These are phyloP conservation scores for button mushroom (Agaricus bisporus) DNA, from an alignment of 768 basidiomycete species.

Conservation along the genomic window DNA sequence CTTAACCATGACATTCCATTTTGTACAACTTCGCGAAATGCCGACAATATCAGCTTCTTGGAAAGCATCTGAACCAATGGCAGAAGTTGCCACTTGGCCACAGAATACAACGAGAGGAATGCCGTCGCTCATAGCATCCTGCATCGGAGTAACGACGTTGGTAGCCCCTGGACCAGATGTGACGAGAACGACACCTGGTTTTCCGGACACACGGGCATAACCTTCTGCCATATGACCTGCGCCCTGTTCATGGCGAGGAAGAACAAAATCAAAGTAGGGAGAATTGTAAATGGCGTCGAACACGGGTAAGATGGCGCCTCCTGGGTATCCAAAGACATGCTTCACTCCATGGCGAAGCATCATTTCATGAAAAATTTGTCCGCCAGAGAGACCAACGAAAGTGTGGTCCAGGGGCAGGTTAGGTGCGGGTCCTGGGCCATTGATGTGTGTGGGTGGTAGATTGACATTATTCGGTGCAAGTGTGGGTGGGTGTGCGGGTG, in stretches of 20 bases:
- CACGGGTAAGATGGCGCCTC: constrained; percentile 97
- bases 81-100: constrained; percentile 98
- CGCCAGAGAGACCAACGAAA: constrained; percentile 92
- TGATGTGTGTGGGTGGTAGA: constrained; percentile 24
- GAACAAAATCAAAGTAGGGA: constrained; percentile 88
- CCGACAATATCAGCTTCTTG: constrained; percentile 98
- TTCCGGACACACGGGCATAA: constrained; percentile 95
- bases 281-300: constrained; percentile 99
- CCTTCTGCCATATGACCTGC: constrained; percentile 99
- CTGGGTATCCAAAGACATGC: constrained; percentile 96
- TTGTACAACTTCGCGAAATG: constrained; percentile 95
- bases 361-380: constrained; percentile 99
- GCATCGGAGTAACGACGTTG: constrained; percentile 97
- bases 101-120: constrained; percentile 92
- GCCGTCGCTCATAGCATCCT: constrained; percentile 93
- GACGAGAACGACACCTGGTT: constrained; percentile 95
- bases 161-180: constrained; percentile 98
- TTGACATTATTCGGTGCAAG: constrained; percentile 30
- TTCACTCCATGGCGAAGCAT: constrained; percentile 96
- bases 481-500: constrained; percentile 45
- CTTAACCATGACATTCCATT: constrained; percentile 99
- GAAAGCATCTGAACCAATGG: constrained; percentile 98
- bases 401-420: constrained; percentile 63
- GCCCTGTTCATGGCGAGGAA: constrained; percentile 96
- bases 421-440: constrained; percentile 34